phyloP scores from a whole-genome alignment of 2,329 filamentous ascomycete species.

The Cephalotrichum gorgonifer region DNA sequence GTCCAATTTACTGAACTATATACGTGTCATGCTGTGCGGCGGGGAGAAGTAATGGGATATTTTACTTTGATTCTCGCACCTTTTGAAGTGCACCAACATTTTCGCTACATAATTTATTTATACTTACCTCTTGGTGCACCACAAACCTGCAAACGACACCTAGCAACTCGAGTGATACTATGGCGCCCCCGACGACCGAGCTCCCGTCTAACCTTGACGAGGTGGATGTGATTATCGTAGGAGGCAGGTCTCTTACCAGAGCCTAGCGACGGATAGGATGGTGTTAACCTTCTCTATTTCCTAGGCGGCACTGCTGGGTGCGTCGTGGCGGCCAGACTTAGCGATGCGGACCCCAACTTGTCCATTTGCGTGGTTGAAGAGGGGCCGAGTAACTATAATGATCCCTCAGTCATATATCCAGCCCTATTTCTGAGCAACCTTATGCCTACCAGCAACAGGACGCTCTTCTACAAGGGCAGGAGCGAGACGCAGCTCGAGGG shows the following conservation, averaged over 20 bases:
- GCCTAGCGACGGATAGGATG: background rate
- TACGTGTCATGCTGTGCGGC: too few species aligned
- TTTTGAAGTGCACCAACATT: too few species aligned
- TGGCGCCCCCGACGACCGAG: too few species aligned
- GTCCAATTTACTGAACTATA: too few species aligned
- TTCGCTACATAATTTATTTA: too few species aligned
- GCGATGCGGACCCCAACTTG: constrained; percentile 14
- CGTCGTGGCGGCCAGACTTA: constrained; percentile 15
- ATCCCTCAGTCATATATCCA: constrained; percentile 14
- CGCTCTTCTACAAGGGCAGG: constrained; percentile 14
- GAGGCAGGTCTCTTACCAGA: constrained; percentile 8
- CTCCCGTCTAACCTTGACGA: constrained; percentile 6
- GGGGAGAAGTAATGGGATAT: too few species aligned
- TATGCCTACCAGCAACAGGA: constrained; percentile 10
- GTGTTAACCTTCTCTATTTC: background rate
- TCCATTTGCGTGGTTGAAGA: constrained; percentile 18
- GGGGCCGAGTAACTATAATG: constrained; percentile 16
- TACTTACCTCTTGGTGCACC: too few species aligned
- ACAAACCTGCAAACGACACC: too few species aligned
- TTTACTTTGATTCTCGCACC: too few species aligned
- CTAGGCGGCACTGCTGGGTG: constrained; percentile 18
- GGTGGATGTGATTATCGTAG: constrained; percentile 14
- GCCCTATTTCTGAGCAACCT: constrained; percentile 13
- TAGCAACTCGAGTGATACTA: too few species aligned
- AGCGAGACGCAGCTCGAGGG: constrained; percentile 13